phyloP scores from a whole-genome alignment of 176 grass and related monocot species.

The Ensete ventricosum region DNA sequence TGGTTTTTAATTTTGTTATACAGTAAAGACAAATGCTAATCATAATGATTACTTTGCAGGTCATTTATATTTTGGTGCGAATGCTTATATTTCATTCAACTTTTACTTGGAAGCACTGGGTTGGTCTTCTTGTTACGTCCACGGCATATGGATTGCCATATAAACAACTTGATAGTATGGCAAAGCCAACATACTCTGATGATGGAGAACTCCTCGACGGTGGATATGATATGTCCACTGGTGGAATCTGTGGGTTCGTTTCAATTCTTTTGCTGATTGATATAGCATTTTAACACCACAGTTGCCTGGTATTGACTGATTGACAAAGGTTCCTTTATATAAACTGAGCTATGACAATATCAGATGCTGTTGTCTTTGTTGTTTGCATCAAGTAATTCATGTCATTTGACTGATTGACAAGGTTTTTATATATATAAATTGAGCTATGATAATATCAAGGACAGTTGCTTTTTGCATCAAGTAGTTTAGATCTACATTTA shows the following conservation, averaged over 20 bases:
- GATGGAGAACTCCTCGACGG: constrained; percentile 61
- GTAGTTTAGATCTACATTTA: too few relatives aligned
- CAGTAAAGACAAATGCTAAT: not conserved
- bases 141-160: constrained; percentile 65
- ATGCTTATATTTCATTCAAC: constrained; percentile 79
- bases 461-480: too few relatives aligned
- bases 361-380: too few relatives aligned
- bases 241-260: constrained; percentile 72
- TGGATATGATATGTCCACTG: constrained; percentile 69
- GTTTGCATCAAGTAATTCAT: too few relatives aligned
- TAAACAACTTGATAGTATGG: constrained; percentile 85
- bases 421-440: too few relatives aligned
- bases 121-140: constrained; percentile 73
- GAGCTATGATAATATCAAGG: too few relatives aligned
- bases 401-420: too few relatives aligned
- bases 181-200: constrained; percentile 51
- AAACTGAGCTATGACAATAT: too few relatives aligned
- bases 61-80: constrained; percentile 66
- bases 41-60: constrained; percentile 22
- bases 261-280: not conserved
- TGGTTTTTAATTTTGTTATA: not conserved
- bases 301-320: not conserved
- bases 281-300: not conserved
- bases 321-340: too few relatives aligned
- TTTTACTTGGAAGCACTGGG: constrained; percentile 97